phyloP scores from a whole-genome alignment of 202 grass and related monocot genomes.

The Alloteropsis angusta region DNA sequence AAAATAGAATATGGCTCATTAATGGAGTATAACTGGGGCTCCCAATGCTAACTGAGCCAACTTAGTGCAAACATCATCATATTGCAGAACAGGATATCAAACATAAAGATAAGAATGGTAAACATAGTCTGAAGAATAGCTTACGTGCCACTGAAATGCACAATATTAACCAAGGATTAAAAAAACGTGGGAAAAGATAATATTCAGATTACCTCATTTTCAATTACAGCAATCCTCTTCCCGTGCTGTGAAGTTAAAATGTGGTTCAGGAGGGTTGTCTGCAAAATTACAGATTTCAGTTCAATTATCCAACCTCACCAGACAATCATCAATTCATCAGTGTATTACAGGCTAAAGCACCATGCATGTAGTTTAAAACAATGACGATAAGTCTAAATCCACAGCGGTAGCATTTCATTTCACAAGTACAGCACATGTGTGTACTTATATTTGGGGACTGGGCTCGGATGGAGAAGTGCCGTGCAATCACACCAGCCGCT shows the following conservation, averaged over 20 bases:
- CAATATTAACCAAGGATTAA: background rate
- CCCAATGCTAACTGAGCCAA: background rate
- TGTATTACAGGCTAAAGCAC: background rate
- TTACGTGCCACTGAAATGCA: background rate
- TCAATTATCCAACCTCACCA: background rate
- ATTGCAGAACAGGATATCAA: background rate
- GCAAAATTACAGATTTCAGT: background rate
- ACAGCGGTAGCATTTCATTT: background rate
- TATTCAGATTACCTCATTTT: constrained; percentile 50
- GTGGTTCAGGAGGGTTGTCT: constrained; percentile 70
- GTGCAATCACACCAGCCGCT: background rate
- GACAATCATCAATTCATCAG: background rate
- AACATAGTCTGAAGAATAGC: background rate
- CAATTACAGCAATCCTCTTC: constrained; percentile 67
- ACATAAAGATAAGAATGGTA: background rate
- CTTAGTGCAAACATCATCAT: background rate
- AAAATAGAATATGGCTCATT: background rate
- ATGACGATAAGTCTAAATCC: background rate
- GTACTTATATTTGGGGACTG: background rate
- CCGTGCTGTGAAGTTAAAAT: constrained; percentile 66
- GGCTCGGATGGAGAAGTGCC: background rate
- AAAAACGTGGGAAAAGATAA: background rate
- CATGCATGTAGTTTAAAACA: background rate
- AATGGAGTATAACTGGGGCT: background rate
- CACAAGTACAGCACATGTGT: background rate